phyloP scores from a whole-genome alignment of 768 basidiomycete species.

The Lactarius hengduanensis region DNA sequence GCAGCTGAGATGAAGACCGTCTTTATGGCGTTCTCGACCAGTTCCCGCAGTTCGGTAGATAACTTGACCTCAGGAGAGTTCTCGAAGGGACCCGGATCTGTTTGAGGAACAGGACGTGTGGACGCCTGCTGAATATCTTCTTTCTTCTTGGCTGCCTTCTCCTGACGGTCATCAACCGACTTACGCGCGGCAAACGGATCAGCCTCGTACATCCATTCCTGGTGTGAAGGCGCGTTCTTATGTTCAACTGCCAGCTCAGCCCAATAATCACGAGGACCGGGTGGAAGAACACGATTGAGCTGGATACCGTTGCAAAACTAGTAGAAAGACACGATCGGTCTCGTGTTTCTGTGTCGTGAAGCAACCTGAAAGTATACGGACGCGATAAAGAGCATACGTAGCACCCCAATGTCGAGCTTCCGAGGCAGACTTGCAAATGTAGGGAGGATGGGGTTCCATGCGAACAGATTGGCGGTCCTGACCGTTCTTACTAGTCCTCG shows the following conservation, averaged over 20 bases:
- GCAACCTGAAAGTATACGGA: slow-evolving; percentile 43
- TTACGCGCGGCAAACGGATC: slow-evolving; percentile 81
- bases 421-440: slow-evolving; percentile 59
- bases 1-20: slow-evolving; percentile 45
- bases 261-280: slow-evolving; percentile 89
- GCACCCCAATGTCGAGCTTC: slow-evolving; percentile 94
- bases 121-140: slow-evolving; percentile 36
- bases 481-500: slow-evolving; percentile 54
- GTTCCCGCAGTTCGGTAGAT: slow-evolving; percentile 69
- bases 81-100: slow-evolving; percentile 41
- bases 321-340: slow-evolving; percentile 28
- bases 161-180: slow-evolving; percentile 64
- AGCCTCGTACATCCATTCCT: slow-evolving; percentile 82
- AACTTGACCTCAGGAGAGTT: slow-evolving; percentile 77
- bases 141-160: slow-evolving; percentile 47
- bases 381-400: slow-evolving; percentile 82
- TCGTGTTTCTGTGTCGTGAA: slow-evolving; percentile 28
- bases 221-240: slow-evolving; percentile 61
- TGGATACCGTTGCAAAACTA: slow-evolving; percentile 77
- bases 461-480: slow-evolving; percentile 61
- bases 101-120: slow-evolving; percentile 20
- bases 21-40: slow-evolving; percentile 79
- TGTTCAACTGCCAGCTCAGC: slow-evolving; percentile 69
- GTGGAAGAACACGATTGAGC: slow-evolving; percentile 73
- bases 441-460: slow-evolving; percentile 71